phyloP scores from a whole-genome alignment of 2,329 filamentous ascomycete species.

The Fusarium duplospermum region DNA sequence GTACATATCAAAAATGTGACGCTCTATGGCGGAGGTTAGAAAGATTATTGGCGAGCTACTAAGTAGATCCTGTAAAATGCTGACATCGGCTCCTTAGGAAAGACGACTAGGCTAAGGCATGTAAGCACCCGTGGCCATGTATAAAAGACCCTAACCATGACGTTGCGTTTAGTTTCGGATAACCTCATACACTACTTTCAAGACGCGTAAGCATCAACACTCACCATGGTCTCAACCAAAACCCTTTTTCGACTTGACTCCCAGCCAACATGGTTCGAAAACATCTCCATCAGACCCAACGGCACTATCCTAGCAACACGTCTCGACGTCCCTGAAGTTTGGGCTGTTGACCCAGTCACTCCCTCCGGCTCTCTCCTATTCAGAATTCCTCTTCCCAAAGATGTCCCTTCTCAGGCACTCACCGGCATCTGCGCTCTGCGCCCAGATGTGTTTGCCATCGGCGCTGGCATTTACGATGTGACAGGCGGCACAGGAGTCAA shows the following conservation, averaged over 20 bases:
- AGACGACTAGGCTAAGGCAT: neutral
- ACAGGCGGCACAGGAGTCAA: constrained; percentile 13
- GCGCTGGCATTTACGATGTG: constrained; percentile 29
- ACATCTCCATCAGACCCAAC: constrained; percentile 27
- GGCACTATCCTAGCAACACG: constrained; percentile 33
- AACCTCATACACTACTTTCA: no score
- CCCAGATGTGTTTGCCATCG: constrained; percentile 33
- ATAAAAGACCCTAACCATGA: neutral
- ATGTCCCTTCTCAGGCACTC: constrained; percentile 17
- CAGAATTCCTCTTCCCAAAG: constrained; percentile 6
- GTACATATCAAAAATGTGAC: neutral
- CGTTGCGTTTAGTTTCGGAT: neutral
- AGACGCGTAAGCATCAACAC: neutral
- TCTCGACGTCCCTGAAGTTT: constrained; percentile 36
- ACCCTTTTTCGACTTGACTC: constrained; percentile 33
- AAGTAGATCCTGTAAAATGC: neutral
- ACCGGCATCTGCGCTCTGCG: constrained; percentile 35
- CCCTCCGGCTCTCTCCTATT: constrained; percentile 22
- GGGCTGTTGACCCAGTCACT: constrained; percentile 27
- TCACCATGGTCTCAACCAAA: constrained; percentile 9
- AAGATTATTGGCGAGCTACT: neutral
- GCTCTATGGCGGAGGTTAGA: neutral
- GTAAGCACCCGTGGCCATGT: neutral
- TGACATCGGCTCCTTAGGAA: neutral
- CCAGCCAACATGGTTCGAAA: constrained; percentile 40